phyloP scores from a whole-genome alignment of 192 early-diverging fungal species.

The Umbelopsis ramanniana region DNA sequence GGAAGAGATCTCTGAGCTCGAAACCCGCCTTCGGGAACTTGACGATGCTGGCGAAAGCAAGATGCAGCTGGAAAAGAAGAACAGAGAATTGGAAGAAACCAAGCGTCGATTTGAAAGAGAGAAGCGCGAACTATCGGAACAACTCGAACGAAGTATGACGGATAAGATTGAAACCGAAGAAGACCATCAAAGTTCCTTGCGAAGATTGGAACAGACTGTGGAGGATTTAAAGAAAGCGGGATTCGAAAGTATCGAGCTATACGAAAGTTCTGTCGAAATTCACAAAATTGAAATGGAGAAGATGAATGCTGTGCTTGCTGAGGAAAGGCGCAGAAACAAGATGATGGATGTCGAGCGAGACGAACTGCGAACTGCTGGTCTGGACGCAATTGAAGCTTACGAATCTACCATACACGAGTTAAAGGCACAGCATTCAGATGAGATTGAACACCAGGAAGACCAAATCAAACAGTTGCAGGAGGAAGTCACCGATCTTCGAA shows the following conservation, averaged over 20 bases:
- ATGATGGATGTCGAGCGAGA: constrained; percentile 38
- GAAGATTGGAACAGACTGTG: constrained; percentile 33
- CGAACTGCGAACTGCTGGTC: constrained; percentile 43
- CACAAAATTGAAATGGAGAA: constrained; percentile 45
- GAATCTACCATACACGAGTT: constrained; percentile 46
- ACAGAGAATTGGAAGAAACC: constrained; percentile 21
- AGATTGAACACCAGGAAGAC: constrained; percentile 28
- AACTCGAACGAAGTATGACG: neutral
- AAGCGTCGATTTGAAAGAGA: constrained; percentile 23
- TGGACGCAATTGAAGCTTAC: constrained; percentile 52
- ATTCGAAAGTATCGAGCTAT: constrained; percentile 51
- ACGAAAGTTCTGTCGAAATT: constrained; percentile 45
- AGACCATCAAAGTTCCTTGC: constrained; percentile 26
- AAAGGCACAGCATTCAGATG: constrained; percentile 40
- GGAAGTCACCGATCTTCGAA: constrained; percentile 49
- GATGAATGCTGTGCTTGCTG: constrained; percentile 31
- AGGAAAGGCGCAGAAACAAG: constrained; percentile 36
- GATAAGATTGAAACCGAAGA: constrained; percentile 25
- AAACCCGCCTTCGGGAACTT: constrained; percentile 24
- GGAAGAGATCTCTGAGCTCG: constrained; percentile 31
- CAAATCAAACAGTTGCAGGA: constrained; percentile 40
- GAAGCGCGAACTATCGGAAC: constrained; percentile 22
- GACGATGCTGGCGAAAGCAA: constrained; percentile 26
- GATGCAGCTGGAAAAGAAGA: constrained; percentile 35
- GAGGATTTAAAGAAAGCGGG: constrained; percentile 48